These are phyloP conservation scores for Arthromyces matolae DNA, from an alignment of 768 basidiomycete genomes.

Conservation along the genomic window DNA sequence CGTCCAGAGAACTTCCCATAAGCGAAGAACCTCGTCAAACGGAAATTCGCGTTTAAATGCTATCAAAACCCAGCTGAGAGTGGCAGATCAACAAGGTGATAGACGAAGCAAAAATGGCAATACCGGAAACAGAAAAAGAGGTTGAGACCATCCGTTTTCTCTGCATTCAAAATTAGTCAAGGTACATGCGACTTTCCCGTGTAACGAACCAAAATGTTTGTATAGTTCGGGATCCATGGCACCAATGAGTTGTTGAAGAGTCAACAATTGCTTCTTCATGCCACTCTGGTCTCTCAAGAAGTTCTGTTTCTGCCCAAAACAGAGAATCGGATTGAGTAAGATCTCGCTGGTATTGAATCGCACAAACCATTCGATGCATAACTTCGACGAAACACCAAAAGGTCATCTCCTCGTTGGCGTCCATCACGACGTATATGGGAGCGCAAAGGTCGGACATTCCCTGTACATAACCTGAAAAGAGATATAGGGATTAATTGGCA, in stretches of 20 bases:
- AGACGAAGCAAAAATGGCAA: conserved; percentile 16
- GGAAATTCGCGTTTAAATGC: conserved; percentile 95
- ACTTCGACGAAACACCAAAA: conserved; percentile 97
- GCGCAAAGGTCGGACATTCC: conserved; percentile 98
- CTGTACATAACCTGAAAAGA: conserved; percentile 81
- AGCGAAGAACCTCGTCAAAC: conserved; percentile 81
- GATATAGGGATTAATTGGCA: conserved; percentile 2
- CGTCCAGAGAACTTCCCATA: conserved; percentile 96
- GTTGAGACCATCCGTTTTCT: conserved; percentile 90
- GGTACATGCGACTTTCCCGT: too few species aligned
- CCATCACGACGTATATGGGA: conserved; percentile 90
- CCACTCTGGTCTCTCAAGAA: conserved; percentile 96
- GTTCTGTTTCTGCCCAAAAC: conserved; percentile 71
- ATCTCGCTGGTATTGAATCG: neutral
- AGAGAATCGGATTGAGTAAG: conserved; percentile 1
- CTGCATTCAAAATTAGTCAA: conserved; percentile 19
- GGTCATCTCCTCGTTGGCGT: conserved; percentile 82
- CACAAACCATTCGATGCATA: conserved; percentile 90
- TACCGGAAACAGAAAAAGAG: conserved; percentile 98
- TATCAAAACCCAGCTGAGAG: conserved; percentile 79
- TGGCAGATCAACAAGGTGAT: neutral
- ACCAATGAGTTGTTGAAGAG: conserved; percentile 84
- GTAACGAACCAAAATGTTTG: conserved; percentile 87
- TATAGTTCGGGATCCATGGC: conserved; percentile 97
- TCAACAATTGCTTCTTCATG: conserved; percentile 91